phyloP scores from a whole-genome alignment of 148 eudicot genomes.

The Silene conica region DNA sequence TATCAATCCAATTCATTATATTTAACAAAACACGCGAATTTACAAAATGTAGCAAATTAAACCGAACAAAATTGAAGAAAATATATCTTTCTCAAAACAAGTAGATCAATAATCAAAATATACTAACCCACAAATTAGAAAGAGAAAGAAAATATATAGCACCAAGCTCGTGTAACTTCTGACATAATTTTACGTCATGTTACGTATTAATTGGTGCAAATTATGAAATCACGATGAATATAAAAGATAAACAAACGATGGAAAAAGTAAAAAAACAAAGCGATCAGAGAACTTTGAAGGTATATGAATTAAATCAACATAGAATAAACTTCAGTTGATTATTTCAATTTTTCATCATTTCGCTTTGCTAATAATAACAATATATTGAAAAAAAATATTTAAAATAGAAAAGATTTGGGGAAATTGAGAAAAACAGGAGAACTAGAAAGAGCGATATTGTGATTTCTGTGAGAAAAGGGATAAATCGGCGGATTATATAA shows the following conservation, averaged over 20 bases:
- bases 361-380: not conserved
- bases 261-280: not conserved
- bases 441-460: not conserved
- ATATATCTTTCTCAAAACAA: not conserved
- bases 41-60: too few species aligned
- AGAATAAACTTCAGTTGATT: not conserved
- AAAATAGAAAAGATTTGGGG: not conserved
- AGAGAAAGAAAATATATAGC: not conserved
- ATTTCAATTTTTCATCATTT: not conserved
- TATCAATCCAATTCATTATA: too few species aligned
- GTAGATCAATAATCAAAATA: not conserved
- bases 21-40: too few species aligned
- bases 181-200: not conserved
- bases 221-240: too few species aligned
- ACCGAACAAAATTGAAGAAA: too few species aligned
- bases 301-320: not conserved
- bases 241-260: too few species aligned
- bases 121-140: not conserved
- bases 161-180: conserved; percentile 6
- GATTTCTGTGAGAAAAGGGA: not conserved
- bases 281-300: conserved; percentile 6
- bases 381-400: not conserved
- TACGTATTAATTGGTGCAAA: conserved; percentile 4
- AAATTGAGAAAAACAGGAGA: not conserved
- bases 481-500: not conserved